Percentiles rank a stretch among this genome's conserved stretches.
Conservation (phyloP, 192 early-diverging fungal species). For the Umbelopsis vinacea region DNA sequence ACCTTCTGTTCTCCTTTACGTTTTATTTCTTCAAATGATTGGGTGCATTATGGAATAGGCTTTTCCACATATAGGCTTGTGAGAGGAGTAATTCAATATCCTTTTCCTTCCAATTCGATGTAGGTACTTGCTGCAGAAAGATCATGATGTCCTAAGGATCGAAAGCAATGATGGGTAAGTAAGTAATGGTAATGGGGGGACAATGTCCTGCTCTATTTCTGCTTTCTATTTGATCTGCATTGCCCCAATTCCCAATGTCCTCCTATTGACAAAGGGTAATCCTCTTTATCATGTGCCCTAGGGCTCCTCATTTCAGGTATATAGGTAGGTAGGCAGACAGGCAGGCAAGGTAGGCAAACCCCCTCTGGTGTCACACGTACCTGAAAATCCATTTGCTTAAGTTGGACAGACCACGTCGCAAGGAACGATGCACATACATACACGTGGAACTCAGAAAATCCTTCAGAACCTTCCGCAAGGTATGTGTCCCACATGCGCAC, state of each 20-base stretch:
- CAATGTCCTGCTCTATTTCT: background rate
- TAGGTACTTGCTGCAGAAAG: constrained; percentile 90
- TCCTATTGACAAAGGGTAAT: constrained; percentile 21
- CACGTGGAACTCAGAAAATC: constrained; percentile 96
- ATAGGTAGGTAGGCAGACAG: too few relatives aligned
- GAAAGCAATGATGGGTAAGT: constrained; percentile 8
- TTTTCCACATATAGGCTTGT: constrained; percentile 98
- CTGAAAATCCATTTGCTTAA: constrained; percentile 90
- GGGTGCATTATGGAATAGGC: constrained; percentile 90
- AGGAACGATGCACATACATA: constrained; percentile 99
- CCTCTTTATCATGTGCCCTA: constrained; percentile 5
- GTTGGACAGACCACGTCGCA: constrained; percentile 89
- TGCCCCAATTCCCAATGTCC: background rate
- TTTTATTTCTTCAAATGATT: constrained; percentile 68
- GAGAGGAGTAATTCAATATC: constrained; percentile 94
- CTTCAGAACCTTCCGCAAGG: constrained; percentile 81
- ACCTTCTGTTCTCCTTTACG: constrained; percentile 26
- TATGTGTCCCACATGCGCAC: constrained; percentile 99
- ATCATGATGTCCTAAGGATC: constrained; percentile 80
- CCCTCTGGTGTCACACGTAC: constrained; percentile 39
- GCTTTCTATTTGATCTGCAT: background rate
- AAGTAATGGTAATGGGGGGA: background rate
- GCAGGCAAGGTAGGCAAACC: background rate
- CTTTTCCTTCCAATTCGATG: constrained; percentile 82
- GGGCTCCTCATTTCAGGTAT: background rate